Evolutionary conservation across 208 protist genomes (phyloP), one percentile per base, ranked within the genome.

Genomic region (Leishmania gerbilli): DNA sequence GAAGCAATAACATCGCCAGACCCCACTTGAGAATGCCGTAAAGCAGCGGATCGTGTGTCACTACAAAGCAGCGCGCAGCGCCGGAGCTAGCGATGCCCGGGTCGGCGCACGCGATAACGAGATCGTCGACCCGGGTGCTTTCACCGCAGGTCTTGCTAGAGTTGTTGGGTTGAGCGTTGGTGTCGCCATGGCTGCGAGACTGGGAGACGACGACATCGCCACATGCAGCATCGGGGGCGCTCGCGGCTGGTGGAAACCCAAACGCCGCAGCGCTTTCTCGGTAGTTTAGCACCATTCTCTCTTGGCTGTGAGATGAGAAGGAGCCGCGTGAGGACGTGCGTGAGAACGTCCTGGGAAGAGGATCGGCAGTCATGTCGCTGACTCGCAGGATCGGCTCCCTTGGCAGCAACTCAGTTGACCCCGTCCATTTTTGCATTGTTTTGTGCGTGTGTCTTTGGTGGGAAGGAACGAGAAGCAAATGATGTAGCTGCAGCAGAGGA

Each of bases 21-120:
- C 72, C 34, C 82, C 82, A 88, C 76, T 85, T 88, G 17, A 82
- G 47, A 8, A 76, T 37, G 40, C 67, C 77, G 68, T 74, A 79
- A 11, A 88, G 78, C 21, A 85, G 74, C 17, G 85, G 75, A n/a
- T 88, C 81, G 34, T 67, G 71, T 40, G 79, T 72, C 21, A 85
- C 64, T 21, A 85, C 51, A 24, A 85, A 81, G 65, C 76, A 78
- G 42, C 80, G 81, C 11, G 81, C 17, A 1, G 7, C 27, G 6
- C 24, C 53, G n/a, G 47, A 9, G 62, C 69, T 77, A 24, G 31
- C 42, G 24, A 19, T 9, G 58, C 7, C 1, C 19, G 31, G 4
- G 27, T 60, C 37, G 3, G 31, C 21, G 19, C 34, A 17, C 47
- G 27, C 6, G 40, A 47, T 77, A 3, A 62, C 75, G 0, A 27